phyloP scores from a whole-genome alignment of 2,329 filamentous ascomycete genomes.

The Neobulgaria alba region DNA sequence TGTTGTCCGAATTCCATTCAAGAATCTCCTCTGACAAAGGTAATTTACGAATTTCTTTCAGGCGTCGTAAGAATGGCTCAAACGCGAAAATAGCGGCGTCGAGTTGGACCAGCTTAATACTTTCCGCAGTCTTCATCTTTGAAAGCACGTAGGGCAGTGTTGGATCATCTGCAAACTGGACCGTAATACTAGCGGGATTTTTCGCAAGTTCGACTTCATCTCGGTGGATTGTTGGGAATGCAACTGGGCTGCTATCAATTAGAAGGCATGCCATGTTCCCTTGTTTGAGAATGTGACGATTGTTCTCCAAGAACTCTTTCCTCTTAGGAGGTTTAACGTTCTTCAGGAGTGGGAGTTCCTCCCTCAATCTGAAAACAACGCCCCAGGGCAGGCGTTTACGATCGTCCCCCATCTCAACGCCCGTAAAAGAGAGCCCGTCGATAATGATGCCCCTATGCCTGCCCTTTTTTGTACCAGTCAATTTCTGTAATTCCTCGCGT shows the following conservation, averaged over 20 bases:
- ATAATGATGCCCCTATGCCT: slow-evolving; percentile 33
- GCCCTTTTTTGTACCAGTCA: slow-evolving; percentile 40
- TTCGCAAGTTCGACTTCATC: slow-evolving; percentile 37
- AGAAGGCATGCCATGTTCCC: slow-evolving; percentile 53
- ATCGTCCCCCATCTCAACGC: slow-evolving; percentile 23
- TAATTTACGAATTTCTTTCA: slow-evolving; percentile 47
- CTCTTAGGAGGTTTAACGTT: slow-evolving; percentile 26
- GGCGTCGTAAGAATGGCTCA: slow-evolving; percentile 53
- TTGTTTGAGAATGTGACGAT: slow-evolving; percentile 46
- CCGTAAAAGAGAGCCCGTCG: slow-evolving; percentile 30
- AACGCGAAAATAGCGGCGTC: slow-evolving; percentile 61
- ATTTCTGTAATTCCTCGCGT: slow-evolving; percentile 48
- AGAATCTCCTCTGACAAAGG: slow-evolving; percentile 48
- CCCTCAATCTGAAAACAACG: slow-evolving; percentile 34
- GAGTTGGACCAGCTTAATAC: slow-evolving; percentile 46
- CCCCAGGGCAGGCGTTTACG: slow-evolving; percentile 26
- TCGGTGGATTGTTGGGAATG: slow-evolving; percentile 51
- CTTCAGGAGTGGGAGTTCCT: slow-evolving; percentile 38
- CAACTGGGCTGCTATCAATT: slow-evolving; percentile 41
- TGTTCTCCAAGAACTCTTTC: slow-evolving; percentile 38
- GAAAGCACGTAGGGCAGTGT: slow-evolving; percentile 40
- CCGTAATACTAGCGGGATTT: slow-evolving; percentile 37
- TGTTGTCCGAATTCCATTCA: slow-evolving; percentile 20
- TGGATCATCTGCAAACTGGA: slow-evolving; percentile 41
- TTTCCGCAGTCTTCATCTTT: slow-evolving; percentile 30